A percentile compares a stretch with the other conserved stretches of the same genome.
Conservation (phyloP, 148 eudicot species). For the Vaccinium vitisidaea region DNA sequence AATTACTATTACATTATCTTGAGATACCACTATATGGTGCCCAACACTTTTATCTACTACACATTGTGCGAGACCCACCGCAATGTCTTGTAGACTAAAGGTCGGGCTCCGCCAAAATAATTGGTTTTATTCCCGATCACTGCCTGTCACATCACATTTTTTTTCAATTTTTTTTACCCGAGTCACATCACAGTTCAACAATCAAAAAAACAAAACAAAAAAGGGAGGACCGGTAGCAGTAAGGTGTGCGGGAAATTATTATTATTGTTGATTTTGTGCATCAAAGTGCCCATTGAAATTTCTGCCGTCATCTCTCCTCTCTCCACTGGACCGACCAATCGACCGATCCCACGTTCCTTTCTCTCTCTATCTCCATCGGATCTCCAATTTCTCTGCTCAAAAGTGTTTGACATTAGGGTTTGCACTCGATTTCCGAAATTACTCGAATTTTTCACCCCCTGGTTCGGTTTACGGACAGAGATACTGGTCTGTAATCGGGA, state of each 20-base stretch:
- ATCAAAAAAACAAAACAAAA: no score
- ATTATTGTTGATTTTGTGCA: not conserved
- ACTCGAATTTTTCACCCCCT: not conserved
- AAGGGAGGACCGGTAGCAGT: not conserved
- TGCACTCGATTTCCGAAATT: not conserved
- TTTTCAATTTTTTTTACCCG: no score
- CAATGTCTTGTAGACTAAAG: no score
- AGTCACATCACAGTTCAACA: no score
- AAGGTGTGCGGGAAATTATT: not conserved
- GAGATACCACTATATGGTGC: no score
- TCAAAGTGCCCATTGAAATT: not conserved
- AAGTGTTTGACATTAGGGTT: not conserved
- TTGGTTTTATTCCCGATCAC: no score
- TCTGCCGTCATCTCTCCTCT: not conserved
- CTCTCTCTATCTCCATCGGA: not conserved
- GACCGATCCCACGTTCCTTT: not conserved
- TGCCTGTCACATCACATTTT: no score
- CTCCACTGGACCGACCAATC: constrained; percentile 2
- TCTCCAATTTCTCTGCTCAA: not conserved
- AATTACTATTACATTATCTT: no score
- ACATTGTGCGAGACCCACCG: no score
- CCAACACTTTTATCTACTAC: no score
- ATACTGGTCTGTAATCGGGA: not conserved
- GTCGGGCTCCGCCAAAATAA: no score
- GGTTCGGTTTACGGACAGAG: not conserved